Percentiles rank a stretch among this genome's conserved stretches.
Conservation (phyloP, 2,329 filamentous ascomycete species). For the Colletotrichum tanaceti region DNA sequence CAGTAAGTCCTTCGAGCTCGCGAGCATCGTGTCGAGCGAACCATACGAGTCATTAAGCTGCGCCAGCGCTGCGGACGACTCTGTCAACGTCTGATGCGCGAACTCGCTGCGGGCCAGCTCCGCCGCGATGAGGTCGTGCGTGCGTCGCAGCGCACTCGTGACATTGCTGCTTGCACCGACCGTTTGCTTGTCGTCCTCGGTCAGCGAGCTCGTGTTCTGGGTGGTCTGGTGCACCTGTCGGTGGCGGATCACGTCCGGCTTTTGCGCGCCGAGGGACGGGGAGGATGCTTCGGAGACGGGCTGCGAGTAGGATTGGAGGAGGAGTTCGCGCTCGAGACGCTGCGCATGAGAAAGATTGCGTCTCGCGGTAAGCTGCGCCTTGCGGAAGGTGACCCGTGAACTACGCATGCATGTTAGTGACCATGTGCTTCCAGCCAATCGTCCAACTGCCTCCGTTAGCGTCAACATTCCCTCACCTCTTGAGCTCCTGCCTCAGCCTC, state of each 20-base stretch:
- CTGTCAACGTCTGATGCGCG: constrained; percentile 86
- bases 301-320: constrained; percentile 74
- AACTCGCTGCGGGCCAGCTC: constrained; percentile 90
- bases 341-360: constrained; percentile 79
- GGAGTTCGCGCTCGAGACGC: constrained; percentile 78
- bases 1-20: constrained; percentile 79
- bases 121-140: constrained; percentile 85
- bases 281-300: constrained; percentile 51
- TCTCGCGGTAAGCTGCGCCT: constrained; percentile 83
- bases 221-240: constrained; percentile 45
- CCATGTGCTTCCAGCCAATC: constrained; percentile 40
- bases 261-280: constrained; percentile 45
- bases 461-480: constrained; percentile 62
- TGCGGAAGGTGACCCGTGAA: constrained; percentile 77
- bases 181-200: constrained; percentile 78
- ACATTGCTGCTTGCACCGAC: constrained; percentile 84
- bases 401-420: constrained; percentile 46
- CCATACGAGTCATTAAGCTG: constrained; percentile 85
- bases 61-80: constrained; percentile 84
- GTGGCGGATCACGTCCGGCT: constrained; percentile 44
- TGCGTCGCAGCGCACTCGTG: constrained; percentile 83
- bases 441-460: neutral
- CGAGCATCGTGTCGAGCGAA: constrained; percentile 80
- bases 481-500: constrained; percentile 76
- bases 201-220: constrained; percentile 50